Evolutionary conservation across 257 asterid genomes (phyloP), one percentile per base, ranked within the genome.

Genomic region (Plantago major): DNA sequence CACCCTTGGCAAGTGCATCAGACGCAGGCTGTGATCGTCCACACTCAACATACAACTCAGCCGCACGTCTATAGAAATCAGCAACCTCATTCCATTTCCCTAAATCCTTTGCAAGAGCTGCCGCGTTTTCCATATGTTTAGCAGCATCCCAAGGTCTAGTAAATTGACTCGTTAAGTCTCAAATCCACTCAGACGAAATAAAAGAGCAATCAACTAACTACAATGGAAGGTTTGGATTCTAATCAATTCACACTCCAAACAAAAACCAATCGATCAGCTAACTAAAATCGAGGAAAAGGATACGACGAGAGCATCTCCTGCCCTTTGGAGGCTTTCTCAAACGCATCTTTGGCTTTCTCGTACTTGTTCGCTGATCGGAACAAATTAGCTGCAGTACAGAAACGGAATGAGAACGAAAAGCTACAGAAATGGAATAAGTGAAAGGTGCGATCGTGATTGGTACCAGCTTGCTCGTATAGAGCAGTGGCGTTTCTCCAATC

Each of bases 141-240:
- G 99, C 99, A 79, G 97, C 99, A 80, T 93, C 99, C 97, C 97
- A 93, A 56, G 99, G 96, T 74, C 97, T 92, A 80, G 65, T 73
- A 12, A 17, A 58, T 14, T 68, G 73, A 77, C 60, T 55, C 54
- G 73, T 77, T 75, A 86, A 80, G 79, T 74, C 73, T 44, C 53
- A 19, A 11, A n/a, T 33, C 11, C 30, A 22, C 6, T 42, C 1
- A 43, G 42, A 42, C 43, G n/a, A n/a, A n/a, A n/a, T n/a, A n/a
- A n/a, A n/a, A n/a, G n/a, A 11, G 1, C 28, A 59, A 19, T 10
- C n/a, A 8, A 2, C 26, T 22, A 22, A 22, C 26, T 22, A 1
- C 26, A 22, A 22, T 22, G 1, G 26, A 22, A 22, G 2, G 1
- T 2, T 22, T 22, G n/a, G n/a, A n/a, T n/a, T 22, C 26, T 1